Evolutionary conservation across 2,329 filamentous ascomycete genomes (phyloP), one percentile per base, ranked within the genome.

Genomic region (Cytospora leucostoma): DNA sequence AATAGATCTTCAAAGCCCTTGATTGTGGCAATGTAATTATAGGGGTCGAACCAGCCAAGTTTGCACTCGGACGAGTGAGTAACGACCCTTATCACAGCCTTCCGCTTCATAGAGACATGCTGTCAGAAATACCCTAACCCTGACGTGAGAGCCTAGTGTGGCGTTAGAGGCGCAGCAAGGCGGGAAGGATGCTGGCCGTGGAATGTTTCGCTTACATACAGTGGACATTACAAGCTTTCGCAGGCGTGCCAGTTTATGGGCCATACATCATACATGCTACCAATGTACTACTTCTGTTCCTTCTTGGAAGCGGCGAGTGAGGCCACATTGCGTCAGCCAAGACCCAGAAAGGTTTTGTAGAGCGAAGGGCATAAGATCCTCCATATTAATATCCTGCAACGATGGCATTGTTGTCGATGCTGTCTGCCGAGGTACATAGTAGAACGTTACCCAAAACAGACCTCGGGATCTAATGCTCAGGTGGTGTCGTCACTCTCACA

Each of bases 251-350:
- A 27, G 27, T 3, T 27, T 27, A 37, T 37, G 35, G 7, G 12
- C 35, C 35, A 37, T 13, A 37, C 35, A 37, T 37, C n/a, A 47
- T 7, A 21, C 44, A n/a, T 47, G n/a, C 5, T 21, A 11, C 11
- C 10, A 27, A 27, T 27, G 27, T 27, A 27, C 55, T 21, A 44
- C 55, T 19, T 17, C 21, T 52, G 32, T 12, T 12, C 15, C 12
- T 44, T n/a, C 21, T 10, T 47, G 17, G 44, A 21, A 47, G 44
- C n/a, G n/a, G 21, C 44, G 44, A 47, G n/a, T 7, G 44, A 38
- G 32, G 38, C 51, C 51, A 50, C 38, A 27, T 50, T 61, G 38
- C 59, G 38, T 50, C 59, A 55, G 38, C 51, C 19, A 13, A 55
- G 32, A n/a, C 12, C 2, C 32, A 47, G 13, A 4, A 19, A 47